A percentile compares a stretch with the other conserved stretches of the same genome.
phyloP scores from a whole-genome alignment of 129 eudicot species.

The Logfia minima region DNA sequence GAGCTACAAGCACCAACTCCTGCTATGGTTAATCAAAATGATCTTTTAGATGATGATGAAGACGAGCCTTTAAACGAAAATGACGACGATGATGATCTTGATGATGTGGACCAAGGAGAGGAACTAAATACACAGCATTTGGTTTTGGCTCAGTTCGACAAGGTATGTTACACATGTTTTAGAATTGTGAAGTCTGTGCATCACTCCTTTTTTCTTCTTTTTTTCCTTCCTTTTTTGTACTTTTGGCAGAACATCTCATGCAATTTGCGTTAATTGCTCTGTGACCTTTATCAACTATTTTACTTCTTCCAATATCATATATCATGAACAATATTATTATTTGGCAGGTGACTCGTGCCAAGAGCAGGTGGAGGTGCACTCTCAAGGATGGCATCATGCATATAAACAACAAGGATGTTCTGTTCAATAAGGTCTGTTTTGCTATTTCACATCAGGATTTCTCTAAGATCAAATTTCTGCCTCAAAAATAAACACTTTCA shows the following conservation, averaged over 20 bases:
- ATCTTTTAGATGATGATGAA: slow-evolving; percentile 65
- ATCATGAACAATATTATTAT: slow-evolving; percentile 14
- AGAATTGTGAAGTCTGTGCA: background rate
- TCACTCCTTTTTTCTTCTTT: background rate
- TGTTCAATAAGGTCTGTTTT: slow-evolving; percentile 81
- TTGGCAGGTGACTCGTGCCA: slow-evolving; percentile 87
- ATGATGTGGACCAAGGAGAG: slow-evolving; percentile 94
- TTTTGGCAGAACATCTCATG: background rate
- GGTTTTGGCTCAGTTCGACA: slow-evolving; percentile 95
- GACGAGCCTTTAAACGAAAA: slow-evolving; percentile 90
- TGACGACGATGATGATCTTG: slow-evolving; percentile 89
- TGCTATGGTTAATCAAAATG: slow-evolving; percentile 63
- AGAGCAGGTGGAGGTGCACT: slow-evolving; percentile 99
- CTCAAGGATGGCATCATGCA: slow-evolving; percentile 99
- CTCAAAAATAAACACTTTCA: background rate
- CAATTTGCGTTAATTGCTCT: background rate
- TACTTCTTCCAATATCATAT: background rate
- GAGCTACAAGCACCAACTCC: slow-evolving; percentile 92
- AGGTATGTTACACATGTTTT: slow-evolving; percentile 44
- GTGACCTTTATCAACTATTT: background rate
- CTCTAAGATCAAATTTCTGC: background rate
- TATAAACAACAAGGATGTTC: slow-evolving; percentile 76
- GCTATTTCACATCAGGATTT: background rate
- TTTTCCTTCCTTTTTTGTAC: background rate
- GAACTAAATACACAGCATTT: slow-evolving; percentile 88